phyloP scores from a whole-genome alignment of 176 grass and related monocot genomes.

The Carex pumila region DNA sequence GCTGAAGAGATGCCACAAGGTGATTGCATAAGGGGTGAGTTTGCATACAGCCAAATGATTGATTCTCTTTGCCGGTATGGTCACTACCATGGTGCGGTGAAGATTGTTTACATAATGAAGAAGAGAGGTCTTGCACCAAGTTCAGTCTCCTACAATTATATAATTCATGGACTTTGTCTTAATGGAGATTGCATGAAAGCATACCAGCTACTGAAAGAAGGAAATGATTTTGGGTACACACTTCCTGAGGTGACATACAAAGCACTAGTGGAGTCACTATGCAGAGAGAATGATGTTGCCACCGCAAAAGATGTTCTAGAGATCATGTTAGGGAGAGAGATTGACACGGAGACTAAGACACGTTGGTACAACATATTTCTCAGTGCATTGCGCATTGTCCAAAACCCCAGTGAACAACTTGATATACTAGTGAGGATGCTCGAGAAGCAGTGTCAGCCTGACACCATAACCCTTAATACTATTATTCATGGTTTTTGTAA shows the following conservation, averaged over 20 bases:
- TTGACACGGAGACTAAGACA: constrained; percentile 23
- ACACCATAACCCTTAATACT: constrained; percentile 81
- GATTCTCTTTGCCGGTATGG: constrained; percentile 60
- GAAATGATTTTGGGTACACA: constrained; percentile 34
- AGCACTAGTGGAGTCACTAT: constrained; percentile 54
- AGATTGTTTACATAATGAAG: constrained; percentile 78
- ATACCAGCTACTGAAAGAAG: constrained; percentile 73
- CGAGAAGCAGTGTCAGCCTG: constrained; percentile 51
- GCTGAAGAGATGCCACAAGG: constrained; percentile 61
- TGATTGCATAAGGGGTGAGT: constrained; percentile 34
- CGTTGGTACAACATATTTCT: constrained; percentile 90
- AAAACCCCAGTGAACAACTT: constrained; percentile 72
- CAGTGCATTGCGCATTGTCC: constrained; percentile 38
- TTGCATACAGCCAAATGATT: constrained; percentile 71
- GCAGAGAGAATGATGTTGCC: constrained; percentile 49
- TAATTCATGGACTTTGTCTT: constrained; percentile 70
- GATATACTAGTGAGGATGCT: constrained; percentile 71
- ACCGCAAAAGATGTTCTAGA: constrained; percentile 67
- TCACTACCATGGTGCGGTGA: constrained; percentile 62
- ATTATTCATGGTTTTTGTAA: constrained; percentile 90
- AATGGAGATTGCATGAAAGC: constrained; percentile 52
- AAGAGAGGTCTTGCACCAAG: constrained; percentile 58
- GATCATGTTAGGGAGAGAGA: constrained; percentile 41
- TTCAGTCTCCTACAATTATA: constrained; percentile 72
- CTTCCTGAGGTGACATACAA: constrained; percentile 59